phyloP scores from a whole-genome alignment of 495 filamentous ascomycete genomes.

The Penicillium steckii region DNA sequence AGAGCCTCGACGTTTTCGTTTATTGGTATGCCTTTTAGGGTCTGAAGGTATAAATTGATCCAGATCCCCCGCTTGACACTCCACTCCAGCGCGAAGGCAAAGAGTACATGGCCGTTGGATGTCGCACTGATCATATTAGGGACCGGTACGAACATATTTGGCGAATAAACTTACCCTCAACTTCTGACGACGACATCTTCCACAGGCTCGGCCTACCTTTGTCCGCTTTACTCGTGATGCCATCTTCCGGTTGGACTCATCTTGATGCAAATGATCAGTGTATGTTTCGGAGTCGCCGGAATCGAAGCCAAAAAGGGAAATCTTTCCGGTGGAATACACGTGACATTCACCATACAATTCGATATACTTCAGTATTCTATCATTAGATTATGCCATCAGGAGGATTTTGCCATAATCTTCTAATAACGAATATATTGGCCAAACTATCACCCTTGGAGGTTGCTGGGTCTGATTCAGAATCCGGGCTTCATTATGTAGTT shows the following conservation, averaged over 20 bases:
- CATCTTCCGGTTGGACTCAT: constrained; percentile 3
- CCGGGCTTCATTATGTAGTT: too few species aligned
- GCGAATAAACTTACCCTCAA: constrained; percentile 6
- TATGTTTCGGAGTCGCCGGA: neutral
- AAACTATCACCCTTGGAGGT: too few species aligned
- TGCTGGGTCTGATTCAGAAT: too few species aligned
- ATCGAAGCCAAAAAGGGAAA: neutral
- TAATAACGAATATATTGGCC: too few species aligned
- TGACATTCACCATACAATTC: too few species aligned
- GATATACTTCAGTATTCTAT: too few species aligned
- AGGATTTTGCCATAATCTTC: too few species aligned
- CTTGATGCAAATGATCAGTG: neutral
- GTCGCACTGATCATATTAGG: constrained; percentile 8
- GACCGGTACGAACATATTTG: neutral
- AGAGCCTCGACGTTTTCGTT: neutral
- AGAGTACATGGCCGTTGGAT: constrained; percentile 16
- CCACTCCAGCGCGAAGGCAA: constrained; percentile 5
- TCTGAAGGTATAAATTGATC: neutral
- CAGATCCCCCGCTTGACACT: neutral
- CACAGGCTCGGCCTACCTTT: constrained; percentile 15
- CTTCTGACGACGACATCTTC: constrained; percentile 12
- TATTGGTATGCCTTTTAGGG: neutral
- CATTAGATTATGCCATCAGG: too few species aligned
- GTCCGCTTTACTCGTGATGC: constrained; percentile 1
- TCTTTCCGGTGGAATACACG: neutral